These are phyloP conservation scores for Hymenoscyphus albidus DNA, from an alignment of 2,329 filamentous ascomycete genomes.

Conservation along the genomic window DNA sequence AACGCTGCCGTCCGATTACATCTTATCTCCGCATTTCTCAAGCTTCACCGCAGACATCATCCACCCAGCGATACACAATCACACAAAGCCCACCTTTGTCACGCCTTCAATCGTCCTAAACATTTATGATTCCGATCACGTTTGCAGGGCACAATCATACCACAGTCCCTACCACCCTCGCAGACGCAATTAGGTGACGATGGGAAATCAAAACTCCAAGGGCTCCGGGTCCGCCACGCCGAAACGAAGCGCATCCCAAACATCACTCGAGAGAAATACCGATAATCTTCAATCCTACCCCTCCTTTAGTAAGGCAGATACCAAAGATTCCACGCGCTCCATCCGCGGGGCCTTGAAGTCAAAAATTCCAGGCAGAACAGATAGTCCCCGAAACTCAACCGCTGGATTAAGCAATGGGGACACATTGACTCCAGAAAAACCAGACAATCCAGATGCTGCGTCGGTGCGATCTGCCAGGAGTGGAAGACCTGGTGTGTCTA, in stretches of 20 bases:
- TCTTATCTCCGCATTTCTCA: background rate
- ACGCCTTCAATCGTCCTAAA: background rate
- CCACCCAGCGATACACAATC: background rate
- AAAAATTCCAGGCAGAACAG: slow-evolving; percentile 80
- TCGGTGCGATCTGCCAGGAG: slow-evolving; percentile 71
- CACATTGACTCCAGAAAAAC: slow-evolving; percentile 46
- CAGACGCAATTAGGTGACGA: slow-evolving; percentile 35
- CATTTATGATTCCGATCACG: background rate
- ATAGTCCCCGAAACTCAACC: slow-evolving; percentile 77
- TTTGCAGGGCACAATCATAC: background rate
- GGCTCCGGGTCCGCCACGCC: slow-evolving; percentile 32
- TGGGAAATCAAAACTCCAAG: slow-evolving; percentile 72
- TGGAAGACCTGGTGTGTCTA: slow-evolving; percentile 46
- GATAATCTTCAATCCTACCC: slow-evolving; percentile 72
- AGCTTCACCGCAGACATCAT: background rate
- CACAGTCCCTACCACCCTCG: slow-evolving; percentile 1
- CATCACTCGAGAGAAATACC: slow-evolving; percentile 29
- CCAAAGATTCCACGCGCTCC: slow-evolving; percentile 85
- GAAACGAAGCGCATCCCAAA: slow-evolving; percentile 29
- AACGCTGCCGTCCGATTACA: background rate
- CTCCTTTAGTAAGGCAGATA: slow-evolving; percentile 88
- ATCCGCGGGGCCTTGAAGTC: slow-evolving; percentile 74
- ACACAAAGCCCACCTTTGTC: background rate
- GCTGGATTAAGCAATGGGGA: slow-evolving; percentile 55
- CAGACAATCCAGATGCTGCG: slow-evolving; percentile 67